phyloP scores from a whole-genome alignment of 1,139 yeast genomes.

The Hyphopichia burtonii region DNA sequence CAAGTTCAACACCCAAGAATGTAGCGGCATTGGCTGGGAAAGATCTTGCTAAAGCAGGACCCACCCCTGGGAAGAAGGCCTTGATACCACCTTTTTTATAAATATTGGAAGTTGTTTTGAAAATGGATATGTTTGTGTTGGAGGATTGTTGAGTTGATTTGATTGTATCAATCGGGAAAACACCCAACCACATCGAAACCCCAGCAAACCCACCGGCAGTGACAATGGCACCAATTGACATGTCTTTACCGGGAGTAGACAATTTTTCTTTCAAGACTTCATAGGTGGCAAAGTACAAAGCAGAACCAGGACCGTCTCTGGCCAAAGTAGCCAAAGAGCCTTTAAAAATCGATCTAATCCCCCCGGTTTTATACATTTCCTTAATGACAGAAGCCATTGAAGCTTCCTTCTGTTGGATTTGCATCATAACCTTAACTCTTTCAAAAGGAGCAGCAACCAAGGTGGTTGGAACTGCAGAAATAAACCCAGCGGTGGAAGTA shows the following conservation, averaged over 20 bases:
- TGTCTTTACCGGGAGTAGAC: constrained; percentile 53
- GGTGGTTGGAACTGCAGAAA: constrained; percentile 93
- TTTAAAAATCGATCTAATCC: constrained; percentile 78
- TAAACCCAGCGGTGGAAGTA: constrained; percentile 91
- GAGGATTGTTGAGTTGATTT: constrained; percentile 83
- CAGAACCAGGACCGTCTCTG: constrained; percentile 99
- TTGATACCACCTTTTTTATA: constrained; percentile 74
- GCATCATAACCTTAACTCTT: constrained; percentile 91
- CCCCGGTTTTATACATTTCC: constrained; percentile 78
- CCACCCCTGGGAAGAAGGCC: constrained; percentile 97
- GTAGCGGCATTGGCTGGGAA: constrained; percentile 99
- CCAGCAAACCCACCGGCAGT: constrained; percentile 96
- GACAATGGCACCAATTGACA: constrained; percentile 74
- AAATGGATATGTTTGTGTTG: constrained; percentile 55
- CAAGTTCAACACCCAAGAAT: constrained; percentile 90
- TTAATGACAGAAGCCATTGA: constrained; percentile 61
- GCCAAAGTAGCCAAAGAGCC: constrained; percentile 92
- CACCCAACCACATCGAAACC: constrained; percentile 94
- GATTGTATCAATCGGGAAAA: constrained; percentile 95
- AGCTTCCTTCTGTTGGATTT: constrained; percentile 62
- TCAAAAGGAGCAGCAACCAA: constrained; percentile 96
- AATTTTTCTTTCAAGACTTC: constrained; percentile 71
- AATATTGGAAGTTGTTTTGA: constrained; percentile 63
- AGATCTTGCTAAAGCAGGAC: constrained; percentile 90
- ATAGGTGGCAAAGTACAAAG: constrained; percentile 92